phyloP scores from a whole-genome alignment of 805 yeast species.

The Debaryomyces castellii region DNA sequence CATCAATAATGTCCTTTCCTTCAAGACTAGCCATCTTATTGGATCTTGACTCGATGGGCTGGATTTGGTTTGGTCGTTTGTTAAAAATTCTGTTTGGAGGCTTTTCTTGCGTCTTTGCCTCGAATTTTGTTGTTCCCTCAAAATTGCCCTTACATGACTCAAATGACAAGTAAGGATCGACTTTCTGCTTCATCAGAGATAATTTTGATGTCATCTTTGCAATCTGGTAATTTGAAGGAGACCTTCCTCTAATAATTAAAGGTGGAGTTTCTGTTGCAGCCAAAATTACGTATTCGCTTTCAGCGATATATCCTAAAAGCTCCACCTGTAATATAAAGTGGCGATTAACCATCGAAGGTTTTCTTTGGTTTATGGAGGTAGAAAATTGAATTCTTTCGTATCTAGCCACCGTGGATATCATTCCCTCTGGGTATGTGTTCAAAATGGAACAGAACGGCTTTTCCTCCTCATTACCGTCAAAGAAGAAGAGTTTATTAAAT shows the following conservation, averaged over 20 bases:
- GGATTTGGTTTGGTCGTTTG: neutral
- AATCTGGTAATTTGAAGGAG: constrained; percentile 57
- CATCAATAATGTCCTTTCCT: neutral
- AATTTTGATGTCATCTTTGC: constrained; percentile 7
- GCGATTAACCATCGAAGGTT: constrained; percentile 44
- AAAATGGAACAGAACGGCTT: constrained; percentile 25
- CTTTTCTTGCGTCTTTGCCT: no score
- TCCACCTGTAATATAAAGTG: constrained; percentile 54
- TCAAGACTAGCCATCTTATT: constrained; percentile 2
- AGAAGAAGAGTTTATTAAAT: constrained; percentile 51
- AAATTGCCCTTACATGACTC: neutral
- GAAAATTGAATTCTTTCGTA: constrained; percentile 71
- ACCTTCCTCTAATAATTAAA: constrained; percentile 60
- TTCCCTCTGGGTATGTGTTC: constrained; percentile 46
- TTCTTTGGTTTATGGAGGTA: constrained; percentile 47
- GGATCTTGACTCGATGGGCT: constrained; percentile 6
- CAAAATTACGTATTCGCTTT: constrained; percentile 27
- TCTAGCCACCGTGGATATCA: constrained; percentile 57
- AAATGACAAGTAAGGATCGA: neutral
- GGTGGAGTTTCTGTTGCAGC: constrained; percentile 59
- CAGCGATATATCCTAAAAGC: constrained; percentile 45
- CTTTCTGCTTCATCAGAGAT: constrained; percentile 3
- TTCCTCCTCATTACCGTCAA: constrained; percentile 20
- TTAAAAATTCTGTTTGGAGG: no score
- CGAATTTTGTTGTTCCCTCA: no score